Conservation (phyloP, 169 alveolate genomes). For the Babesia divergens region DNA sequence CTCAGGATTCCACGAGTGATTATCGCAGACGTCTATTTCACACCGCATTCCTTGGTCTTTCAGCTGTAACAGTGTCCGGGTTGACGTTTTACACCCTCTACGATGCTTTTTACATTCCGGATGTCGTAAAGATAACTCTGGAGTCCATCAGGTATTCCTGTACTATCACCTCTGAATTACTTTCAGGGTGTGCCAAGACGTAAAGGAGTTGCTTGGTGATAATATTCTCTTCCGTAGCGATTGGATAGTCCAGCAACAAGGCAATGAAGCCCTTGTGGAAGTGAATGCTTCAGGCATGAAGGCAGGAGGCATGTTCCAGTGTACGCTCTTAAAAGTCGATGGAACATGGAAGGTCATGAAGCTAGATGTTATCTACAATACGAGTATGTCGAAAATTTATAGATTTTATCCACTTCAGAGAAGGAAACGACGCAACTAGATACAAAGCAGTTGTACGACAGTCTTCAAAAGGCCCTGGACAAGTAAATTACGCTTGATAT, state of each 20-base stretch:
- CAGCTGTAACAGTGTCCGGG: conserved; percentile 1
- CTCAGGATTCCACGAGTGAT: background rate
- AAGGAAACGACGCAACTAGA: background rate
- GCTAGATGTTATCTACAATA: conserved; percentile 15
- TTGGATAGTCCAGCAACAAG: conserved; percentile 18
- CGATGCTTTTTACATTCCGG: conserved; percentile 18
- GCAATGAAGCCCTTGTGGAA: background rate
- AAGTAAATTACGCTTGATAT: background rate
- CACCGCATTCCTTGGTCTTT: background rate
- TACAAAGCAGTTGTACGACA: background rate
- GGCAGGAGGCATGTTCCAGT: conserved; percentile 23
- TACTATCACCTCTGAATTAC: background rate
- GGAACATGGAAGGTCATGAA: conserved; percentile 1
- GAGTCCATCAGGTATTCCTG: background rate
- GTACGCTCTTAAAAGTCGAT: background rate
- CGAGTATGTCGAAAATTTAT: background rate
- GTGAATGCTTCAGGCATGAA: conserved; percentile 36
- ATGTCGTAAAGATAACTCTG: background rate
- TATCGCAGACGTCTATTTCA: background rate
- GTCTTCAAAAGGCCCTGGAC: background rate
- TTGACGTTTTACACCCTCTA: background rate
- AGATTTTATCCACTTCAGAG: background rate
- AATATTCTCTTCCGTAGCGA: conserved; percentile 9
- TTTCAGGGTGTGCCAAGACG: conserved; percentile 4
- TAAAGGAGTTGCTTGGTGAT: background rate